Evolutionary conservation across 2,329 filamentous ascomycete genomes (phyloP), one percentile per base, ranked within the genome.

Genomic region (Alternaria postmessia): DNA sequence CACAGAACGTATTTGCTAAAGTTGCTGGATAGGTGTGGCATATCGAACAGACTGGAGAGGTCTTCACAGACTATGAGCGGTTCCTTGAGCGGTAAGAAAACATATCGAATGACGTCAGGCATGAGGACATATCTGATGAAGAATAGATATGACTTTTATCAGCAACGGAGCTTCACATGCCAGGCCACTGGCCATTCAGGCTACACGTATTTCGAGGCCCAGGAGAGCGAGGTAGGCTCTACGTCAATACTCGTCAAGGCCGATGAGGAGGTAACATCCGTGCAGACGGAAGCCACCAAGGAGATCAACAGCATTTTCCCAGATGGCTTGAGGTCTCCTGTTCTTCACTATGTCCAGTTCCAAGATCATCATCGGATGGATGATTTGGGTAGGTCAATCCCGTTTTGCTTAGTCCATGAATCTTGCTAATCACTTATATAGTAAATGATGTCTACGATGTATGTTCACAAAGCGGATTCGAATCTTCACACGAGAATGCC

Each of bases 151-250:
- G 94, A 97, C 77, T 97, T 96, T 76, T 97, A 97, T 78, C 93
- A 91, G 70, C 92, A 94, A 89, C 92, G 89, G 74, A 89, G 91
- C 56, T 99, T 98, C 79, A 97, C 96, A 62, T 97, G 96, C 79
- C 92, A 96, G 76, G 96, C 98, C 67, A 97, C 93, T 12, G 95
- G 95, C 54, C 94, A 96, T 78, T 96, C 93, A 30, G 91, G 91
- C 54, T 84, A 97, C 67, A 94, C 88, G 4, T 99, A 96, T 79
- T 97, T 97, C 74, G 93, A 97, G 68, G 95, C 95, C 26, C 86
- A 94, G 30, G 89, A 92, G 79, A 96, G 93, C 81, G 93, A 97
- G 87, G 93, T 96, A 85, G 66, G 89, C 82, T 61, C 58, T 46
- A 64, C 61, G 55, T 66, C 65, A 62, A 60, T 66, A 55, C 65